Base-by-base conservation (phyloP, 2,329 filamentous ascomycete genomes). In the Colletotrichum camelliae region DNA sequence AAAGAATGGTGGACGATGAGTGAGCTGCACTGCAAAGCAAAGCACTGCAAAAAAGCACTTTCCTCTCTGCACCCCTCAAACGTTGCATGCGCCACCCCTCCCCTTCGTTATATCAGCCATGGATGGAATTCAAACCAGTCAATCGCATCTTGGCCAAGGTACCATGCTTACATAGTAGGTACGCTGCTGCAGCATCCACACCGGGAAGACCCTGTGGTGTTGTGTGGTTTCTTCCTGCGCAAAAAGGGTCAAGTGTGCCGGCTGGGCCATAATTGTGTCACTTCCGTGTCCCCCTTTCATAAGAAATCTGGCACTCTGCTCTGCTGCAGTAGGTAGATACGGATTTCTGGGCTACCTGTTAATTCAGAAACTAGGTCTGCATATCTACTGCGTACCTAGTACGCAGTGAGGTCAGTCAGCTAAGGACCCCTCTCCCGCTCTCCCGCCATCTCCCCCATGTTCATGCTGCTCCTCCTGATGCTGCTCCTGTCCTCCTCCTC, bases 271-370 rank as follows among this genome's bases (percentile, higher is more conserved):
- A 39, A 77, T 74, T 73, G 74, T 77, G 76, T 67, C 74, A 73
- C 74, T 70, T 62, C 67, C 74, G 66, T 74, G 60, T 74, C 39
- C 74, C 74, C 74, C 74, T 76, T 76, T 76, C 74, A 76, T 76
- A 70, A 76, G 43, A 74, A 61, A 74, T 21, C 43, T 48, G 18
- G 43, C n/a, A 21, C 43, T 48, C n/a, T 21, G 10, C n/a, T n/a
- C 39, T 21, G 43, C 43, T 48, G 43, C 43, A 21, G 43, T 48
- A n/a, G 7, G 15, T 39, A 43, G n/a, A 10, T 21, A 48, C 43
- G 21, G 18, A 48, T 48, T 48, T 48, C 43, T 13, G 21, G 21
- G 21, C 21, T 21, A 48, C 43, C 43, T 48, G n/a, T 48, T 48
- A 21, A 48, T n/a, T 29, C 29, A 29, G 29, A 29, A 29, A 29